Conservation (phyloP, 306 rosid genomes). For the Geum urbanum region DNA sequence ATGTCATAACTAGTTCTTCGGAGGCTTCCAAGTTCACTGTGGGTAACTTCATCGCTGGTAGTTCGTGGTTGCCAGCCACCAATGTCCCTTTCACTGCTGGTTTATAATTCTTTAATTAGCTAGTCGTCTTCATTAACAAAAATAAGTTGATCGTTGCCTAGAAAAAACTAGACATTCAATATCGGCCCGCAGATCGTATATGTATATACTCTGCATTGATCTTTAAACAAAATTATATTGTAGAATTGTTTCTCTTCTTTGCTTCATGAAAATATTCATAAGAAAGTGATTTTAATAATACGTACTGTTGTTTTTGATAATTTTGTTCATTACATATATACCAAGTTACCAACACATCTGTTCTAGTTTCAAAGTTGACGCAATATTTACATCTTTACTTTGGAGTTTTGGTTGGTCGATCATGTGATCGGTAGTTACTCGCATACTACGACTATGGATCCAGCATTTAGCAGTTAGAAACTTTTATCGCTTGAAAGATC, state of each 20-base stretch:
- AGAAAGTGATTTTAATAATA: background rate
- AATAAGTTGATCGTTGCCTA: background rate
- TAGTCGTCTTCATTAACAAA: background rate
- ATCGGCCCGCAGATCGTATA: background rate
- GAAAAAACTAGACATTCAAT: background rate
- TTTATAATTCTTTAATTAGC: constrained; percentile 24
- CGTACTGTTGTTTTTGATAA: background rate
- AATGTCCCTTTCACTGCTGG: constrained; percentile 60
- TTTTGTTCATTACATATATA: background rate
- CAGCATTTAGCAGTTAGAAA: too few relatives aligned
- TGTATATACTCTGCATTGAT: background rate
- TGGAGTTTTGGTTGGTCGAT: too few relatives aligned
- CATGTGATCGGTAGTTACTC: too few relatives aligned
- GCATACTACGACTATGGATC: too few relatives aligned
- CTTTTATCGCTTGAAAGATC: too few relatives aligned
- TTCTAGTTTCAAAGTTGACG: too few relatives aligned
- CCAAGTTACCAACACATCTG: too few relatives aligned
- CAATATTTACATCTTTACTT: too few relatives aligned
- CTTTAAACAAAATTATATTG: background rate
- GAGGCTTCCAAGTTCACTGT: constrained; percentile 65
- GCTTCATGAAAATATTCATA: background rate
- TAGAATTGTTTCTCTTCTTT: background rate
- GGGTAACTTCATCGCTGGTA: constrained; percentile 54
- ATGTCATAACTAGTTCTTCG: constrained; percentile 54
- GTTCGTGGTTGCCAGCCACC: constrained; percentile 56